Percentiles rank a stretch among this genome's conserved stretches.
These are phyloP conservation scores for Colletotrichum truncatum DNA, from an alignment of 2,329 filamentous ascomycete species.

Conservation along the genomic window DNA sequence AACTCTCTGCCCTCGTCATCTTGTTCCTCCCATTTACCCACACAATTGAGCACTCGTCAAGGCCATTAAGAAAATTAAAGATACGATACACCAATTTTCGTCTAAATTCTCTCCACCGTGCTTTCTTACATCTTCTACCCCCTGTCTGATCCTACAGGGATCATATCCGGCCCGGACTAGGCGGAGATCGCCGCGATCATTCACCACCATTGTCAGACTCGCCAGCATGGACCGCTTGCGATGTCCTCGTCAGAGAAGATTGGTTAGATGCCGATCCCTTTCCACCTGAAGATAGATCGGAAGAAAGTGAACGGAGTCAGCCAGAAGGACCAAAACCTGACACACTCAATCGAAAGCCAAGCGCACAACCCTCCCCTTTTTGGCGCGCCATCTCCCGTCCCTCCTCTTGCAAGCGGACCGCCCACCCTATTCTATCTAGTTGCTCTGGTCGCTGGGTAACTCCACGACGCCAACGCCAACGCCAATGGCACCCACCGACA, in stretches of 20 bases:
- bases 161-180: neutral
- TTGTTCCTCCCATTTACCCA: neutral
- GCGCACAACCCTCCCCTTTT: neutral
- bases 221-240: slow-evolving; percentile 7
- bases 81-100: slow-evolving; percentile 6
- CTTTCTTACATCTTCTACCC: neutral
- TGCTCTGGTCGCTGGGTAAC: neutral
- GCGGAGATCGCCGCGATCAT: neutral
- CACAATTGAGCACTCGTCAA: neutral
- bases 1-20: neutral
- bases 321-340: slow-evolving; percentile 14
- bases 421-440: slow-evolving; percentile 1
- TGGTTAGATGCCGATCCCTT: neutral
- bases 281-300: neutral
- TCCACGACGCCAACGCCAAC: neutral
- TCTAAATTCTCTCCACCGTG: neutral
- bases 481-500: no score
- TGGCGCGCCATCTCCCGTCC: slow-evolving; percentile 1
- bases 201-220: neutral
- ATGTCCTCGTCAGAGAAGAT: neutral
- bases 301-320: neutral
- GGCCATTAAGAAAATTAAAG: neutral
- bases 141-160: slow-evolving; percentile 17
- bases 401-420: neutral
- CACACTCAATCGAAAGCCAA: slow-evolving; percentile 5